Evolutionary conservation across 148 eudicot species (phyloP).

Genomic region (Talinum fruticosum): DNA sequence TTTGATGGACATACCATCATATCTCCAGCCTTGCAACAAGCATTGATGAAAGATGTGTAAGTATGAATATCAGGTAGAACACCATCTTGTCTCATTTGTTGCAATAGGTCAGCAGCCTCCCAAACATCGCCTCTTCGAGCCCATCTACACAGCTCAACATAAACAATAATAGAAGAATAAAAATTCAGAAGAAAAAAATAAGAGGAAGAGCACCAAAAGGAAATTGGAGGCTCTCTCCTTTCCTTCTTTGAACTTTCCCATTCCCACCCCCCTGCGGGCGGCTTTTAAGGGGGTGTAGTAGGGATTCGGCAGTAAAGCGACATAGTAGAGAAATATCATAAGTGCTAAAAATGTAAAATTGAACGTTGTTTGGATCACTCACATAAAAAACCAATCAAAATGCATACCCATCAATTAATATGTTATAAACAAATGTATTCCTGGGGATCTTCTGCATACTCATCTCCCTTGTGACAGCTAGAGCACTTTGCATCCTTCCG

Average conservation of each 20-base stretch:
- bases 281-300: not conserved
- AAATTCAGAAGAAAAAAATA: not conserved
- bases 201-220: not conserved
- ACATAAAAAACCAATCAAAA: not conserved
- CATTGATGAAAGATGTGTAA: constrained; percentile 86
- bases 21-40: constrained; percentile 99
- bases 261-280: not conserved
- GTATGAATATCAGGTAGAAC: constrained; percentile 95
- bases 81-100: constrained; percentile 88
- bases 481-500: constrained; percentile 98
- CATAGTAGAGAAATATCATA: not conserved
- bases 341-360: not conserved
- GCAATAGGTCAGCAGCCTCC: constrained; percentile 97
- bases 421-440: constrained; percentile 88
- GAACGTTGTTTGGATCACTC: not conserved
- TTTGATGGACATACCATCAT: constrained; percentile 61
- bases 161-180: not conserved
- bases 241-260: not conserved
- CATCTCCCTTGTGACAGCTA: constrained; percentile 96
- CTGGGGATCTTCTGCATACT: constrained; percentile 67
- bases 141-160: constrained; percentile 54
- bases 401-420: constrained; percentile 88
- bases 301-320: not conserved
- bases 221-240: not conserved
- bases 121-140: constrained; percentile 99